A percentile compares a stretch with the other conserved stretches of the same genome.
phyloP scores from a whole-genome alignment of 2,329 filamentous ascomycete genomes.

The Lecanosticta acicola region DNA sequence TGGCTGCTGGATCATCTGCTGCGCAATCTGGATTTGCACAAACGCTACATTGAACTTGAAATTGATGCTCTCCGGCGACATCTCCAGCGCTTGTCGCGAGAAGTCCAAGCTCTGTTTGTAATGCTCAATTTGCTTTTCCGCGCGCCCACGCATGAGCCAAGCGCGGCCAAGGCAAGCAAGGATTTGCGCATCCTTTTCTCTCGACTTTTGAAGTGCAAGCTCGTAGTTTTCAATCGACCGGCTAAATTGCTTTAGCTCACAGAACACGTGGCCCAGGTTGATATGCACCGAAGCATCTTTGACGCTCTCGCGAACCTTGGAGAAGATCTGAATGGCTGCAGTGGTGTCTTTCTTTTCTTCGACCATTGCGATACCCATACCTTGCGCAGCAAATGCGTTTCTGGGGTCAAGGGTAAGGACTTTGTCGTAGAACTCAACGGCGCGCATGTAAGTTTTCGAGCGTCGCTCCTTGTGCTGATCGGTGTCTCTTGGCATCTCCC shows the following conservation, averaged over 20 bases:
- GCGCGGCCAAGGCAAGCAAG: constrained; percentile 81
- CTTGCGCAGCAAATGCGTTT: constrained; percentile 94
- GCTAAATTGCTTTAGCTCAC: constrained; percentile 81
- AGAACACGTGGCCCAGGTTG: constrained; percentile 89
- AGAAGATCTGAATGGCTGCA: constrained; percentile 77
- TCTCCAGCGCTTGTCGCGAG: constrained; percentile 63
- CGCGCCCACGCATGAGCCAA: constrained; percentile 75
- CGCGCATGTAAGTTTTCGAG: constrained; percentile 77
- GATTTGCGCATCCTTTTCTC: constrained; percentile 64
- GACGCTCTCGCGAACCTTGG: constrained; percentile 83
- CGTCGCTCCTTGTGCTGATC: constrained; percentile 89
- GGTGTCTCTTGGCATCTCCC: constrained; percentile 88
- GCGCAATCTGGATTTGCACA: constrained; percentile 89
- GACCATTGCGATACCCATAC: constrained; percentile 85
- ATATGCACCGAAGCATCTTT: constrained; percentile 74
- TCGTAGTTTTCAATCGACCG: constrained; percentile 95
- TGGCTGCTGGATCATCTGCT: constrained; percentile 66
- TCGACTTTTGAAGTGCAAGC: constrained; percentile 70
- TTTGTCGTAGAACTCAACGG: constrained; percentile 98
- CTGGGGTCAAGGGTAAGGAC: constrained; percentile 88
- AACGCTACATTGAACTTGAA: constrained; percentile 98
- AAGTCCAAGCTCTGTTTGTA: constrained; percentile 62
- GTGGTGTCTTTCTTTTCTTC: constrained; percentile 91
- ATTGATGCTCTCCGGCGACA: constrained; percentile 70
- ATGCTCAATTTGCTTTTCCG: constrained; percentile 56